Evolutionary conservation across 495 filamentous ascomycete species (phyloP).

Genomic region (Polyplosphaeria fusca): DNA sequence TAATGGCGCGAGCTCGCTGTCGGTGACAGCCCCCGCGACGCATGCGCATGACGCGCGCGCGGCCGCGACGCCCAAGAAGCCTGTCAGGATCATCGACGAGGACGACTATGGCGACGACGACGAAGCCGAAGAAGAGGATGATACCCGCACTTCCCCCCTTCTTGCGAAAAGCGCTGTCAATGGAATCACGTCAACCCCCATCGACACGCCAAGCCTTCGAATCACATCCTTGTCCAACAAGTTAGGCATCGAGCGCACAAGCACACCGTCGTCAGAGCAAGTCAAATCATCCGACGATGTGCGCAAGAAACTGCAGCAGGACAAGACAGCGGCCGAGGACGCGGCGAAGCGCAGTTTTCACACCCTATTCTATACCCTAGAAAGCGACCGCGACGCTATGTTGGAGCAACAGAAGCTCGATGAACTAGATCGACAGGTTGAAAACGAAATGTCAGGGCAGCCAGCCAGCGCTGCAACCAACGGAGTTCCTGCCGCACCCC

Average conservation of each 20-base stretch:
- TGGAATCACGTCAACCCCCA: constrained; percentile 42
- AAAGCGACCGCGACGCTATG: constrained; percentile 94
- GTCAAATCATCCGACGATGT: constrained; percentile 74
- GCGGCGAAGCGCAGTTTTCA: constrained; percentile 84
- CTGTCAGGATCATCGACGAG: constrained; percentile 72
- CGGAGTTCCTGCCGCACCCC: constrained; percentile 45
- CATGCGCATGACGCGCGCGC: constrained; percentile 45
- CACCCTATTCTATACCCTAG: constrained; percentile 88
- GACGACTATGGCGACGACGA: constrained; percentile 88
- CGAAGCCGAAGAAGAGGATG: constrained; percentile 61
- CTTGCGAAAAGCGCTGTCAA: constrained; percentile 58
- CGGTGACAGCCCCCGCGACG: constrained; percentile 40
- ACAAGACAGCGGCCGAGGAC: constrained; percentile 89
- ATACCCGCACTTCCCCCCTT: constrained; percentile 52
- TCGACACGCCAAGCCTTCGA: constrained; percentile 40
- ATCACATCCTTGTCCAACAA: constrained; percentile 44
- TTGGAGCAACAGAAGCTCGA: constrained; percentile 95
- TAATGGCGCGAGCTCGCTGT: constrained; percentile 36
- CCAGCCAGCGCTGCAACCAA: constrained; percentile 49
- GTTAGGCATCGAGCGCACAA: constrained; percentile 36
- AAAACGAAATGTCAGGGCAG: constrained; percentile 84
- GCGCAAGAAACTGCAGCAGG: constrained; percentile 88
- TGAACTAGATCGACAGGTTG: constrained; percentile 91
- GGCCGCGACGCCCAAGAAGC: constrained; percentile 53
- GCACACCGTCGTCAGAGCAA: constrained; percentile 47